Evolutionary conservation across 2,329 filamentous ascomycete species (phyloP).

Genomic region (Xylaria hypoxylon): DNA sequence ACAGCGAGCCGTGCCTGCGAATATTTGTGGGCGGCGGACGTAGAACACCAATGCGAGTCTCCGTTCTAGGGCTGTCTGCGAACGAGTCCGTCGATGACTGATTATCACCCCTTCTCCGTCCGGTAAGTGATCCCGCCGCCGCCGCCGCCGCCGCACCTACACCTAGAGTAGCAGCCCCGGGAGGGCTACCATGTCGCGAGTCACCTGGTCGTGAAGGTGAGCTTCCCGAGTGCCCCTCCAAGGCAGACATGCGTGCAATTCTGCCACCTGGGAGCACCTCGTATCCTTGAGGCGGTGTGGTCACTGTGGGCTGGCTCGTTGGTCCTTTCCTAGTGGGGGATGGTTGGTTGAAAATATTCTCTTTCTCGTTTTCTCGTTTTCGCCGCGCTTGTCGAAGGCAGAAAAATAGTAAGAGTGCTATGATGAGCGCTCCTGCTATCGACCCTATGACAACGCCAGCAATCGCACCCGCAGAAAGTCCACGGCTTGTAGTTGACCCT

Average conservation of each 20-base stretch:
- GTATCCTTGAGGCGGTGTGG: constrained; percentile 64
- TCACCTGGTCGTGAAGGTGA: constrained; percentile 66
- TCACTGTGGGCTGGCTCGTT: constrained; percentile 54
- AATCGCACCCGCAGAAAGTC: constrained; percentile 85
- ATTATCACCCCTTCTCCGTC: constrained; percentile 62
- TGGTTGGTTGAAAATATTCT: constrained; percentile 90
- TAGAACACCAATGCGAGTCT: constrained; percentile 66
- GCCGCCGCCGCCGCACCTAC: constrained; percentile 53
- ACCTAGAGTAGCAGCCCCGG: constrained; percentile 58
- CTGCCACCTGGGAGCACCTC: constrained; percentile 86
- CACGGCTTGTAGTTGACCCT: constrained; percentile 48
- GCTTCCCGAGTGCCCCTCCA: constrained; percentile 79
- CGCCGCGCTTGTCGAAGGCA: constrained; percentile 68
- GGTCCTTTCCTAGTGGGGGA: constrained; percentile 72
- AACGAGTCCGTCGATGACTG: constrained; percentile 79
- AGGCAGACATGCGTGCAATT: constrained; percentile 93
- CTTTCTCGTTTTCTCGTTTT: constrained; percentile 69
- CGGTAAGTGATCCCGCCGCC: constrained; percentile 60
- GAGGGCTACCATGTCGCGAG: constrained; percentile 60
- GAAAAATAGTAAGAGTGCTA: constrained; percentile 77
- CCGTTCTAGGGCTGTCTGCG: constrained; percentile 77
- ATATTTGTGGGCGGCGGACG: constrained; percentile 68
- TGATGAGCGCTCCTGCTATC: constrained; percentile 74
- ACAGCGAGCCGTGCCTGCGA: constrained; percentile 88
- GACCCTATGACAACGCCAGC: constrained; percentile 90